phyloP scores from a whole-genome alignment of 768 basidiomycete species.

The Cystobasidium ongulense region DNA sequence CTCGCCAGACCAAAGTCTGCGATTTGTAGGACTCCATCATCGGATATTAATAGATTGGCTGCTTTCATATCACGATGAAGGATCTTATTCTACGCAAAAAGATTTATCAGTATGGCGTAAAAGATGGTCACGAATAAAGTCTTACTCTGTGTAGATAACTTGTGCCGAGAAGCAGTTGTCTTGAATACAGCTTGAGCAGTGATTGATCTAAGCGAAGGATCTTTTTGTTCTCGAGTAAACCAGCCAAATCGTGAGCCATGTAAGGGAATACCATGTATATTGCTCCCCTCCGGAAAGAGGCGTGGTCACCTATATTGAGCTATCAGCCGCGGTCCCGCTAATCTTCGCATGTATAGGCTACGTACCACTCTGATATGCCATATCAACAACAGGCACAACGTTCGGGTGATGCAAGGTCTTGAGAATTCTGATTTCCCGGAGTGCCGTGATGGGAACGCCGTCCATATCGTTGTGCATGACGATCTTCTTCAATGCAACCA shows the following conservation, averaged over 20 bases:
- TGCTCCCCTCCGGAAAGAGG: conserved; percentile 52
- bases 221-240: conserved; percentile 80
- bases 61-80: conserved; percentile 99
- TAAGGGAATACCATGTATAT: conserved; percentile 99
- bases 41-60: conserved; percentile 88
- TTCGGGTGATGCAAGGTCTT: conserved; percentile 78
- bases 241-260: conserved; percentile 98
- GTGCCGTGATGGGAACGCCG: conserved; percentile 91
- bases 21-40: conserved; percentile 70
- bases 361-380: conserved; percentile 61
- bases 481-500: conserved; percentile 86
- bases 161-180: conserved; percentile 89
- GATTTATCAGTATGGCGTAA: neutral
- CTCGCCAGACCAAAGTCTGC: conserved; percentile 96
- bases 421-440: conserved; percentile 93
- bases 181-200: conserved; percentile 91
- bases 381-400: conserved; percentile 79
- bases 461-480: conserved; percentile 95
- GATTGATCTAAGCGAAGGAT: conserved; percentile 59
- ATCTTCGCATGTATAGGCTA: neutral
- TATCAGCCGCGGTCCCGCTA: neutral
- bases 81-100: conserved; percentile 66
- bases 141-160: conserved; percentile 89
- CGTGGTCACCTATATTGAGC: conserved; percentile 31
- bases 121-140: neutral